A percentile compares a stretch with the other conserved stretches of the same genome.
Evolutionary conservation across 176 grass and related monocot genomes (phyloP).

Genomic region (Calamus simplicifolius): DNA sequence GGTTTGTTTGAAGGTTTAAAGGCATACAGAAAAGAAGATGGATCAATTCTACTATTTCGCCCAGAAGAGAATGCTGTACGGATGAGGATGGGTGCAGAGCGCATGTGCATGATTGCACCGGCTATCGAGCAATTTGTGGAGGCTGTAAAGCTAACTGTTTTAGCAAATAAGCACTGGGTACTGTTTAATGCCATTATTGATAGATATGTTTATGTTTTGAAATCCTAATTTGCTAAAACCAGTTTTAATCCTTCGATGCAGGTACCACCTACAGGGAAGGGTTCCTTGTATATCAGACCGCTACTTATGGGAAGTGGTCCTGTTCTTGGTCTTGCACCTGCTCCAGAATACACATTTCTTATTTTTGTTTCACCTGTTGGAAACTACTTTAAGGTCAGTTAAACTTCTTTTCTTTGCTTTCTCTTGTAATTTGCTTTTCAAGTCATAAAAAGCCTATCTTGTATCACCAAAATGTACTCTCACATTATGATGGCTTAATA

Average conservation of each 20-base stretch:
- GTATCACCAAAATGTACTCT: no score
- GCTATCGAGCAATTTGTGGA: slow-evolving; percentile 67
- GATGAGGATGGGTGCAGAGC: slow-evolving; percentile 78
- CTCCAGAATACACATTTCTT: slow-evolving; percentile 90
- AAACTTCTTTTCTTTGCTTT: no score
- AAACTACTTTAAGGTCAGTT: slow-evolving; percentile 91
- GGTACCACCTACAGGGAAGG: slow-evolving; percentile 90
- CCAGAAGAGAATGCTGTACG: slow-evolving; percentile 81
- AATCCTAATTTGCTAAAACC: background rate
- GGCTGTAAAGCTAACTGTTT: slow-evolving; percentile 82
- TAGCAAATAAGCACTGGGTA: slow-evolving; percentile 91
- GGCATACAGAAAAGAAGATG: slow-evolving; percentile 73
- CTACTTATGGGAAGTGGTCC: slow-evolving; percentile 82
- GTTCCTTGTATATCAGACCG: slow-evolving; percentile 88
- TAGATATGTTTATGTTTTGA: no score
- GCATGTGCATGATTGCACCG: slow-evolving; percentile 93
- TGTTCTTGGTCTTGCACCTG: slow-evolving; percentile 86
- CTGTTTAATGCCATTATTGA: slow-evolving; percentile 5
- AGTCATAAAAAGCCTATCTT: no score
- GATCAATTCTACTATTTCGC: slow-evolving; percentile 88
- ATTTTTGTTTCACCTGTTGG: slow-evolving; percentile 96
- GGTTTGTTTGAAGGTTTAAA: slow-evolving; percentile 92
- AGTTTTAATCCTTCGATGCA: slow-evolving; percentile 5
- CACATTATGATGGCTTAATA: no score
- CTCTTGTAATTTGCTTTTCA: no score